A percentile compares a stretch with the other conserved stretches of the same genome.
phyloP scores from a whole-genome alignment of 805 yeast genomes.

The Kodamaea hsintzibuensis region DNA sequence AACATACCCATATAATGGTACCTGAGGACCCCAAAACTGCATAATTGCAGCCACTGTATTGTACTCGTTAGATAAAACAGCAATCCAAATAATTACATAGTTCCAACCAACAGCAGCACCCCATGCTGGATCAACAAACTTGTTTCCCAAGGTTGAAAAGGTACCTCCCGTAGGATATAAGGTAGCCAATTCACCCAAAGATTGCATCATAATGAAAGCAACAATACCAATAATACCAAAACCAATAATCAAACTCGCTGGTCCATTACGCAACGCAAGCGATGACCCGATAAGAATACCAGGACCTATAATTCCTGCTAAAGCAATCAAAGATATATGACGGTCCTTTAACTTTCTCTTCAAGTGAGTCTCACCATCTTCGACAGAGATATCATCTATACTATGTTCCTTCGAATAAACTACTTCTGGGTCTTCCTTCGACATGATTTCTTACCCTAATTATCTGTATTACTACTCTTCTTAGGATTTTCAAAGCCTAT shows the following conservation, averaged over 20 bases:
- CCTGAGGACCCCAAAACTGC: constrained; percentile 49
- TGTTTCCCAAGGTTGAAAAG: constrained; percentile 52
- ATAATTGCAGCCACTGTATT: constrained; percentile 52
- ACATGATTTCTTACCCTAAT: not conserved
- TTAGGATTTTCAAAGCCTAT: not conserved
- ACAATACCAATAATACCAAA: constrained; percentile 54
- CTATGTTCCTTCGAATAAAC: not conserved
- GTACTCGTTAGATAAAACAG: constrained; percentile 56
- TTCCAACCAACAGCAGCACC: constrained; percentile 58
- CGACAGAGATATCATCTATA: constrained; percentile 5
- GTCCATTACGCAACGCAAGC: constrained; percentile 49
- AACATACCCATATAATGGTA: constrained; percentile 57
- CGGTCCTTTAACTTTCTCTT: constrained; percentile 41
- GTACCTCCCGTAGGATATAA: constrained; percentile 52
- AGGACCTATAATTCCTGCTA: constrained; percentile 63
- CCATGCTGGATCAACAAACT: constrained; percentile 53
- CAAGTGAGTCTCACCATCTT: constrained; percentile 12
- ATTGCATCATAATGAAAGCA: constrained; percentile 55
- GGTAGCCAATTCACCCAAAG: constrained; percentile 58
- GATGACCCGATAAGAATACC: constrained; percentile 59
- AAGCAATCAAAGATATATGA: constrained; percentile 51
- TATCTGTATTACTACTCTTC: not conserved
- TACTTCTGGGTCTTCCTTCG: not conserved
- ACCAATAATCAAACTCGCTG: constrained; percentile 53
- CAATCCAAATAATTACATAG: constrained; percentile 57